Evolutionary conservation across 805 yeast genomes (phyloP).

Genomic region (Lachancea thermotolerans): DNA sequence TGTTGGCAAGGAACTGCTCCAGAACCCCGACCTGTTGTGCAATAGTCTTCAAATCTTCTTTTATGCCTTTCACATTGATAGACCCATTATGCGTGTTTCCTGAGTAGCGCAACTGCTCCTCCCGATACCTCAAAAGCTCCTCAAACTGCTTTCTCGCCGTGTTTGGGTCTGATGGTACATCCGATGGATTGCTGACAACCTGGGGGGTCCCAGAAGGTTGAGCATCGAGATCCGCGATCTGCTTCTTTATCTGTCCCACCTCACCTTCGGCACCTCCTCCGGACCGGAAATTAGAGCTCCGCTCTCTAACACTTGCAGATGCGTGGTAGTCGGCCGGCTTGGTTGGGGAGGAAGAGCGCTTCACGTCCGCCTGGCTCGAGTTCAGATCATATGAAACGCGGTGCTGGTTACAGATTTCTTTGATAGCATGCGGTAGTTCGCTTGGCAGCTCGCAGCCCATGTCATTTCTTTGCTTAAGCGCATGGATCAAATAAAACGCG

Average conservation of each 20-base stretch:
- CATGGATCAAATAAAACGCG: constrained; percentile 80
- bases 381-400: constrained; percentile 63
- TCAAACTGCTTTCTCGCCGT: constrained; percentile 61
- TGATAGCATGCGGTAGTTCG: constrained; percentile 86
- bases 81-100: constrained; percentile 8
- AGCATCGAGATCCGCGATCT: constrained; percentile 67
- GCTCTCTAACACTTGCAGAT: constrained; percentile 31
- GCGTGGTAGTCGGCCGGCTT: neutral
- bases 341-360: constrained; percentile 17
- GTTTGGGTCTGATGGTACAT: constrained; percentile 11
- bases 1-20: constrained; percentile 57
- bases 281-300: constrained; percentile 66
- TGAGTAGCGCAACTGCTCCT: constrained; percentile 36
- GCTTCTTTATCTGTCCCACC: constrained; percentile 73
- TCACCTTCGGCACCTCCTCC: constrained; percentile 88
- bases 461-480: constrained; percentile 77
- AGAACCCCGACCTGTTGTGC: constrained; percentile 70
- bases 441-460: constrained; percentile 81
- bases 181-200: constrained; percentile 25
- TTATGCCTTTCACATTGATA: constrained; percentile 43
- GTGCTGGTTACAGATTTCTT: constrained; percentile 88
- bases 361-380: constrained; percentile 45
- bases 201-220: constrained; percentile 51
- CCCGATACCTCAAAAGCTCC: constrained; percentile 74
- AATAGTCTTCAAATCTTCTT: constrained; percentile 58